Evolutionary conservation across 2,329 filamentous ascomycete species (phyloP), one percentile per base, ranked within the genome.

Genomic region (Acrocalymma vagum): DNA sequence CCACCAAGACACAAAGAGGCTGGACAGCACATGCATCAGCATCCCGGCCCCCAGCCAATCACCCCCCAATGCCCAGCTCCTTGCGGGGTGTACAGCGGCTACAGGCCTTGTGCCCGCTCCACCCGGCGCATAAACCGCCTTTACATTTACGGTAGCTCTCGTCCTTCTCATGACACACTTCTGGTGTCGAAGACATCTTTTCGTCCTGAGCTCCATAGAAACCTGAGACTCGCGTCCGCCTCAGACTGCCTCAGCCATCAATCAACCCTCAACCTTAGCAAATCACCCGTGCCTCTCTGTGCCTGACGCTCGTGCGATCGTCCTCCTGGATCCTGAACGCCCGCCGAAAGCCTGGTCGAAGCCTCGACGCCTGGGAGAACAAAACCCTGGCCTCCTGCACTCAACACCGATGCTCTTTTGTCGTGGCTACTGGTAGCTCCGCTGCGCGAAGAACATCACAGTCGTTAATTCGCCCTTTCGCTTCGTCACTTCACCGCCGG

Each of bases 391-490:
- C 44, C 53, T 49, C 42, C 46, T 51, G 45, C 43, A 45, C 43
- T 39, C 38, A 36, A 44, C 45, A 51, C 53, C 51, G 55, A 56
- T 63, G 62, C 58, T 62, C 47, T 54, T 51, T 48, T 55, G 56
- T 58, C 52, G 55, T 62, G 62, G 60, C 64, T 68, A 65, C 66
- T 66, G 66, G 66, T 70, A 67, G 64, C 66, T 58, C n/a, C 55
- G 53, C 55, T 55, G 51, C 49, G 51, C 62, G 53, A 60, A 53
- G 50, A 45, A 44, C 45, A 40, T 20, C 29, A 45, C 37, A 29
- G 16, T 46, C 38, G 13, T 48, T 37, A 29, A 24, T 39, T 48
- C 33, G 33, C 18, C 29, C 25, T 42, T 32, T 42, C 47, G 36
- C 36, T 27, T 38, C 37, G 4, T 22, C 28, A 13, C 20, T 14